Evolutionary conservation across 176 grass and related monocot species (phyloP), one percentile per base, ranked within the genome.

Genomic region (Saccharum spontaneum): DNA sequence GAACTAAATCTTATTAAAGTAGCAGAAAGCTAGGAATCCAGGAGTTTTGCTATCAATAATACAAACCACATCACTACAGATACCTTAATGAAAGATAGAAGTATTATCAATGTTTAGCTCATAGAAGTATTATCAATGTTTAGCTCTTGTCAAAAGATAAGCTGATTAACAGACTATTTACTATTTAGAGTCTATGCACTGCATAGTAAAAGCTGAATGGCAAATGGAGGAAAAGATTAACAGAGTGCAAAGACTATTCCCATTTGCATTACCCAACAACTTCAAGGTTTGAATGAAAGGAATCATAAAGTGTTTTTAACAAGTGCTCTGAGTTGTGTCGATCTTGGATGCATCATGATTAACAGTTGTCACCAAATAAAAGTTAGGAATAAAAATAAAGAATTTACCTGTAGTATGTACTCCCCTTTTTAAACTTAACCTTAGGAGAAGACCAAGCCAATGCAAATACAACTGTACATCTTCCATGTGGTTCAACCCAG

Each of bases 401-500:
- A 72, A 82, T 33, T 77, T 88, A 98, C 95, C 95, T 93, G 63
- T 92, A 89, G 61, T 98, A 98, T n/a, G 76, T 85, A 74, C 83
- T 87, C 66, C 91, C 93, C 64, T 98, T 98, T 78, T 95, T 92
- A 92, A 98, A 98, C 78, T 95, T 98, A 78, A 98, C 88, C 74
- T 90, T 85, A 18, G 93, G 93, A 55, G 93, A 90, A 80, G 91
- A 95, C 96, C 96, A 98, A 69, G 91, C 91, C 78, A 98, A 85
- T 12, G 93, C 86, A 60, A 98, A 98, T 73, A 84, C 93, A 0
- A 98, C 81, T 71, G 93, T 94, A 76, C 96, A 95, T 88, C 87
- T 95, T 73, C 93, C 96, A 76, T 94, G 89, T 33, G 96, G 87
- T 88, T 98, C 96, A 75, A 98, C 96, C 96, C 89, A 98, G 82